Conservation (phyloP, 208 protist genomes). For the Crithidia brevicula region DNA sequence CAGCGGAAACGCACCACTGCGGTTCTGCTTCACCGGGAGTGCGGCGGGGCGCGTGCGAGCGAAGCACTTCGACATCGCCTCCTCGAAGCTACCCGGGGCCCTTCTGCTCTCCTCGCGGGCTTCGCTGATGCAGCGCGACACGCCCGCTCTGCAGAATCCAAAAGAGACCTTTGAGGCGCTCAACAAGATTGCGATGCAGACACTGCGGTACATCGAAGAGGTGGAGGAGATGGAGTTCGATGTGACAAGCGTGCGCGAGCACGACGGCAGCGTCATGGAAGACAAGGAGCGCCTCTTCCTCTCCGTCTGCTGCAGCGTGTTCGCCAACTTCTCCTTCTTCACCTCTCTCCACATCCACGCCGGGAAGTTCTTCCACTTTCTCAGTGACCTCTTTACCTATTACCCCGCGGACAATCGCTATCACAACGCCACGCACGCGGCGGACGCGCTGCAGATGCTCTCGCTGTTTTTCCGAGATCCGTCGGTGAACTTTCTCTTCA, state of each 20-base stretch:
- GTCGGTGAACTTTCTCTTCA: slow-evolving; percentile 74
- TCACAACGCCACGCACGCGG: slow-evolving; percentile 82
- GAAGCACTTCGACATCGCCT: slow-evolving; percentile 40
- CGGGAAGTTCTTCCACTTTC: slow-evolving; percentile 69
- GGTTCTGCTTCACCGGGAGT: slow-evolving; percentile 22
- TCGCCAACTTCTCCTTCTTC: slow-evolving; percentile 84
- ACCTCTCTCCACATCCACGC: slow-evolving; percentile 51
- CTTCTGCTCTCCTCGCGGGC: slow-evolving; percentile 8
- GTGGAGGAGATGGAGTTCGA: slow-evolving; percentile 83
- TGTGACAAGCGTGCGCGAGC: slow-evolving; percentile 60
- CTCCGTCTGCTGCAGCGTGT: slow-evolving; percentile 81
- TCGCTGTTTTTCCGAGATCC: slow-evolving; percentile 81
- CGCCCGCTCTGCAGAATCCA: slow-evolving; percentile 65
- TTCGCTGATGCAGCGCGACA: slow-evolving; percentile 18
- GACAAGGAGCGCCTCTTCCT: slow-evolving; percentile 81
- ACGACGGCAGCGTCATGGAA: slow-evolving; percentile 76
- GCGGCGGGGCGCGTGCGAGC: slow-evolving; percentile 17
- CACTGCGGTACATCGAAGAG: slow-evolving; percentile 79
- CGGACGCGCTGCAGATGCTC: slow-evolving; percentile 85
- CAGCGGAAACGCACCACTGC: slow-evolving; percentile 39
- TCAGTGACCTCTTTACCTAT: slow-evolving; percentile 56
- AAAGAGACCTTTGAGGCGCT: slow-evolving; percentile 70
- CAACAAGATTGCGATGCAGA: slow-evolving; percentile 72
- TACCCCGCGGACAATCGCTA: slow-evolving; percentile 74
- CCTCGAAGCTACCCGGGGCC: slow-evolving; percentile 27